Evolutionary conservation across 805 yeast species (phyloP).

Genomic region (Helenozyma rhizophorensis): DNA sequence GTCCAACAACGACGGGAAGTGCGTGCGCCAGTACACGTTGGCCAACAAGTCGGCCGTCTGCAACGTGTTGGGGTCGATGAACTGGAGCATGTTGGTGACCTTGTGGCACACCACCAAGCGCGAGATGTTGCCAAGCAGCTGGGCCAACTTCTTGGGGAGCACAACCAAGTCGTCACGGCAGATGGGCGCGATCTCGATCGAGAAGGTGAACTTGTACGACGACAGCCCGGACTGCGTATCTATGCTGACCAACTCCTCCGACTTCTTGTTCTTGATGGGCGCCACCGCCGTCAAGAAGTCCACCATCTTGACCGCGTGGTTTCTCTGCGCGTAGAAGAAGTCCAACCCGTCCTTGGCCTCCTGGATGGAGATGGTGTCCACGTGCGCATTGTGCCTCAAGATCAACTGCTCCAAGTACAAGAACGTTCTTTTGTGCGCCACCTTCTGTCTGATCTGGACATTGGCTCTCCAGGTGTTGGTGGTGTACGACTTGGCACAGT

Average conservation of each 20-base stretch:
- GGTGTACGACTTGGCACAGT: slow-evolving; percentile 96
- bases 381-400: slow-evolving; percentile 87
- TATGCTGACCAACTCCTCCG: slow-evolving; percentile 86
- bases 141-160: slow-evolving; percentile 82
- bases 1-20: slow-evolving; percentile 75
- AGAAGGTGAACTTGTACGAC: slow-evolving; percentile 83
- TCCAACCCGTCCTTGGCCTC: slow-evolving; percentile 94
- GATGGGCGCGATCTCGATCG: slow-evolving; percentile 92
- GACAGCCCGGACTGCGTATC: slow-evolving; percentile 91
- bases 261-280: slow-evolving; percentile 76
- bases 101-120: slow-evolving; percentile 82
- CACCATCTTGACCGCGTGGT: slow-evolving; percentile 90
- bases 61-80: slow-evolving; percentile 79
- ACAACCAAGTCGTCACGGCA: slow-evolving; percentile 96
- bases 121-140: slow-evolving; percentile 75
- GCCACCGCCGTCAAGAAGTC: slow-evolving; percentile 83
- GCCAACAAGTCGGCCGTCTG: slow-evolving; percentile 74
- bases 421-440: slow-evolving; percentile 93
- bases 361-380: slow-evolving; percentile 87
- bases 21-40: slow-evolving; percentile 71
- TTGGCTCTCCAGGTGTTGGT: slow-evolving; percentile 98
- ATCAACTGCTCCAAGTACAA: slow-evolving; percentile 93
- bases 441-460: slow-evolving; percentile 97
- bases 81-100: slow-evolving; percentile 76
- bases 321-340: slow-evolving; percentile 82